Conservation (phyloP, 2,329 filamentous ascomycete genomes). For the Gnomoniopsis sp. region DNA sequence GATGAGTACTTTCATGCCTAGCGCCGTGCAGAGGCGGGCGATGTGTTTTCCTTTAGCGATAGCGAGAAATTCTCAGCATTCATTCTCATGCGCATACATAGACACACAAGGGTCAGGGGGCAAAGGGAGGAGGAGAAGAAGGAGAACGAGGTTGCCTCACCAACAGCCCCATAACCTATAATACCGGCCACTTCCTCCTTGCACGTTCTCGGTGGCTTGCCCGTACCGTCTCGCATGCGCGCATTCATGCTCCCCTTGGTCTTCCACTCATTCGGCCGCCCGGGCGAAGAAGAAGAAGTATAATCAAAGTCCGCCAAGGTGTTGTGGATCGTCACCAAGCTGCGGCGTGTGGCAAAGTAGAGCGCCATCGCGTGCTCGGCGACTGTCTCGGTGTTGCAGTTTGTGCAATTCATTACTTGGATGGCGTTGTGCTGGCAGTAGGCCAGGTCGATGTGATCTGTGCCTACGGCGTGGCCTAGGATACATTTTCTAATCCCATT, state of each 20-base stretch:
- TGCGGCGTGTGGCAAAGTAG: slow-evolving; percentile 23
- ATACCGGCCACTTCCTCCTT: slow-evolving; percentile 13
- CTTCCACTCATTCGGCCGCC: slow-evolving; percentile 17
- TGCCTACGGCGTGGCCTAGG: slow-evolving; percentile 23
- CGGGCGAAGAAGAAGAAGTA: too few species aligned
- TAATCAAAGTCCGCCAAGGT: slow-evolving; percentile 18
- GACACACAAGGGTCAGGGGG: too few species aligned
- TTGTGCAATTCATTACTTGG: slow-evolving; percentile 22
- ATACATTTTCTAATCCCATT: slow-evolving; percentile 25
- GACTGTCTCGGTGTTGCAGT: slow-evolving; percentile 21
- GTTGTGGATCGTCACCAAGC: slow-evolving; percentile 21
- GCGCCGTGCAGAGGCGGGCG: slow-evolving; percentile 18
- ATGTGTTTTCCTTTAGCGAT: slow-evolving; percentile 20
- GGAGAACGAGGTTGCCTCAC: background rate
- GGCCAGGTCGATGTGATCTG: slow-evolving; percentile 23
- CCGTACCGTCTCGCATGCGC: slow-evolving; percentile 3
- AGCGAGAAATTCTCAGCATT: too few species aligned
- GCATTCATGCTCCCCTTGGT: slow-evolving; percentile 10
- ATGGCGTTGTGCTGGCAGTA: slow-evolving; percentile 20
- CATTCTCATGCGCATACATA: too few species aligned
- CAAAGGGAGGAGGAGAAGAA: too few species aligned
- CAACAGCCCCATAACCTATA: slow-evolving; percentile 16
- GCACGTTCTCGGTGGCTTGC: slow-evolving; percentile 13
- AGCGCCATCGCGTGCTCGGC: slow-evolving; percentile 24
- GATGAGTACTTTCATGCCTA: slow-evolving; percentile 25